These are phyloP conservation scores for Selaginella tamariscina DNA, from an alignment of 75 land plant species.

Conservation along the genomic window DNA sequence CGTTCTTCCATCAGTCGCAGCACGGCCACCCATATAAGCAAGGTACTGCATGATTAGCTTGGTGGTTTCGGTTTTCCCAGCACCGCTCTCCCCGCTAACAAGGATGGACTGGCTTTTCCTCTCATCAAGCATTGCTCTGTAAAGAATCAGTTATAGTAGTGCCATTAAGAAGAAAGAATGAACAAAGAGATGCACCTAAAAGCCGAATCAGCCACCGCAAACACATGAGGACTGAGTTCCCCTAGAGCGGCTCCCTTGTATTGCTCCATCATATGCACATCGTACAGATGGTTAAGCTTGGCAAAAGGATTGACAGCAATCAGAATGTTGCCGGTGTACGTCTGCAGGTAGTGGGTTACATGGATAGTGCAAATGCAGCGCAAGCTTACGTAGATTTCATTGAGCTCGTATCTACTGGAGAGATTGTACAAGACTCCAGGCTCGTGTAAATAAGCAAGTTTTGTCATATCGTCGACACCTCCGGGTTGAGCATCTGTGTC, in stretches of 20 bases:
- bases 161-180: neutral
- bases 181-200: neutral
- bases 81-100: neutral
- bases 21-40: conserved; percentile 1
- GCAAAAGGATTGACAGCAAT: neutral
- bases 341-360: too few relatives aligned
- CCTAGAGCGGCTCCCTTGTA: neutral
- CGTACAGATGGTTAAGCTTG: neutral
- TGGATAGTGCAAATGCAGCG: too few relatives aligned
- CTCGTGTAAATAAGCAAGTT: conserved; percentile 66
- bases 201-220: neutral
- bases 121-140: conserved; percentile 67
- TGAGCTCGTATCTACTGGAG: conserved; percentile 49
- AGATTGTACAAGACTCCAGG: conserved; percentile 67
- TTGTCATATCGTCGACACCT: conserved; percentile 82
- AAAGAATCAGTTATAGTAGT: neutral
- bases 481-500: conserved; percentile 49
- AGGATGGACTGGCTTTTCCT: conserved; percentile 55
- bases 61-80: neutral
- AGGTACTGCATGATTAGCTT: neutral
- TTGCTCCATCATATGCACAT: neutral
- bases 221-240: neutral
- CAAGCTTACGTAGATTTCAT: conserved; percentile 61
- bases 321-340: neutral
- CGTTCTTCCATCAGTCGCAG: neutral